Conservation (phyloP, 495 filamentous ascomycete species). For the Tuber aestivum region DNA sequence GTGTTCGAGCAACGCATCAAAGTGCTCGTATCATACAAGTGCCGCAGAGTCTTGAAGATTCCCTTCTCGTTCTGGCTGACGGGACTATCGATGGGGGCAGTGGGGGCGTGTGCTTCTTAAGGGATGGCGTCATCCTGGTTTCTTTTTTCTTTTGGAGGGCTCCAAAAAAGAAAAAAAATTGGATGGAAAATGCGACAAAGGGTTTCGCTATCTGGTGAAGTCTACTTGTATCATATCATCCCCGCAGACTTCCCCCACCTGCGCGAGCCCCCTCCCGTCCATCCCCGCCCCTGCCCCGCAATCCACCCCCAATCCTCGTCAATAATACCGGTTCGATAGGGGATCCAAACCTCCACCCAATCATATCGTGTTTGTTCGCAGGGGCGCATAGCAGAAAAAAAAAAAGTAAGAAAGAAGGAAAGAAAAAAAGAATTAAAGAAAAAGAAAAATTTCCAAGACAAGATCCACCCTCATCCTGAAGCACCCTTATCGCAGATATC, state of each 20-base stretch:
- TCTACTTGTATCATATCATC: too few relatives aligned
- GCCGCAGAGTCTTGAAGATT: neutral
- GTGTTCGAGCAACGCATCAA: neutral
- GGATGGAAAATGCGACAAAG: neutral
- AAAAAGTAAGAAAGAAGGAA: too few relatives aligned
- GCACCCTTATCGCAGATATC: neutral
- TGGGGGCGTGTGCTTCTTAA: neutral
- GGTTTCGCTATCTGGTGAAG: neutral
- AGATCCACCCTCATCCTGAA: neutral
- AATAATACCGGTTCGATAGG: neutral
- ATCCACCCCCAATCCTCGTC: neutral
- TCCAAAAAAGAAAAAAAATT: too few relatives aligned
- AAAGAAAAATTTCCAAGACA: neutral
- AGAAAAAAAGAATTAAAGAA: neutral
- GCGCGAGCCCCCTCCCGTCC: neutral
- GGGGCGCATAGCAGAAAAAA: neutral
- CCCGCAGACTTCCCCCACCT: neutral
- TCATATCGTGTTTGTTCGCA: neutral
- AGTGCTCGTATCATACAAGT: too few relatives aligned
- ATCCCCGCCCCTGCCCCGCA: neutral
- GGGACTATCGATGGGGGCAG: neutral
- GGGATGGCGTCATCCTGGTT: neutral
- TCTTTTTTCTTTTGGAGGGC: neutral
- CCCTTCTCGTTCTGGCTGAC: neutral
- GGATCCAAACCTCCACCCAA: neutral